These are phyloP conservation scores for Wickerhamiella australiensis DNA, from an alignment of 805 yeast genomes.

Conservation along the genomic window DNA sequence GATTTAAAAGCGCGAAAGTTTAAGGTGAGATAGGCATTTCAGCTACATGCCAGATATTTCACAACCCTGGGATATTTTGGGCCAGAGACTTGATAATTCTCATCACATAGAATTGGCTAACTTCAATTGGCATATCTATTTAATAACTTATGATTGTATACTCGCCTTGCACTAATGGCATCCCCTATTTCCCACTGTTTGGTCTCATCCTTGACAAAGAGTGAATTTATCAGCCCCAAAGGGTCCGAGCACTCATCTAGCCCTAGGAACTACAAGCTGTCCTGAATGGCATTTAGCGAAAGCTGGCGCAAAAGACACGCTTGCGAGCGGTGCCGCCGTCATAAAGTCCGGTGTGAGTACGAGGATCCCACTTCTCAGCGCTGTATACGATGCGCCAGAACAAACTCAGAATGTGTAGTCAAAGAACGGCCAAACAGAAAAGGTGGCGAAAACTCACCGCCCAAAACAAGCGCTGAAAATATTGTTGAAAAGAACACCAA, in stretches of 20 bases:
- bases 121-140: no score
- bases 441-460: not conserved
- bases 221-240: not conserved
- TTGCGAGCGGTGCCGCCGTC: conserved; percentile 24
- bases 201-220: no score
- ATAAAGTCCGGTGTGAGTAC: conserved; percentile 25
- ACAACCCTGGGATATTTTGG: no score
- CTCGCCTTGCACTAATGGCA: no score
- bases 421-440: not conserved
- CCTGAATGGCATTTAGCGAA: conserved; percentile 14
- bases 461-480: not conserved
- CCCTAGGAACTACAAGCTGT: no score
- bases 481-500: no score
- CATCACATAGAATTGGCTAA: no score
- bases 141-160: no score
- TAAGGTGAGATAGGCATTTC: conserved; percentile 25
- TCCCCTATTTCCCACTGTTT: no score
- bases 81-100: no score
- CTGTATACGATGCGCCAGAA: conserved; percentile 21
- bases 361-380: conserved; percentile 20
- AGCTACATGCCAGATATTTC: no score
- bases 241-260: not conserved
- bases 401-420: conserved; percentile 16
- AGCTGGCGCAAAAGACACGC: conserved; percentile 24
- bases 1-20: conserved; percentile 17